Base-by-base conservation (phyloP, 1,139 yeast species). In the Magnusiomyces magnusii region DNA sequence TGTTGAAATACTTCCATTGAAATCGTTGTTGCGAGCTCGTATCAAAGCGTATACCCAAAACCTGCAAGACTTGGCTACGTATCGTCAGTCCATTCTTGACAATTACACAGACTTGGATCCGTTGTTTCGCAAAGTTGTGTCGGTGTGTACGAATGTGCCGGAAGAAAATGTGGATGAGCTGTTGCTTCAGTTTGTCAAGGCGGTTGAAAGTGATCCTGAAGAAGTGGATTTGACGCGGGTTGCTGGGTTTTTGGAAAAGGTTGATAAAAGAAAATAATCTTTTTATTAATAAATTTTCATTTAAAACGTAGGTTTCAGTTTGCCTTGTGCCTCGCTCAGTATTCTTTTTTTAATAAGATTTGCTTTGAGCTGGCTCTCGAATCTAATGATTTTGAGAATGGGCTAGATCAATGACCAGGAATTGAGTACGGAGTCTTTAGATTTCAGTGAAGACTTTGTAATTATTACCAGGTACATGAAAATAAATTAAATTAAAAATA, bases 71-170 rank as follows among this genome's bases (percentile, higher is more conserved):
- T 3, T 44, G 27, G 27, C 9, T 2, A 2, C 27, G 15, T 44
- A 44, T 17, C 24, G 27, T 5, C 24, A 44, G 27, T 44, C 49
- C 49, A 44, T 44, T 23, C n/a, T 44, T 5, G 49, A 44, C 10
- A 44, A 44, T 27, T 44, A 44, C 7, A 78, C 82, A 47, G 86
- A 81, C 63, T 77, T 92, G 60, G 96, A 95, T 62, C 79, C 84
- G 42, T 92, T 92, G 71, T 93, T 91, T 75, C 84, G 95, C 68
- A 81, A 88, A 67, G 97, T 93, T 25, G 93, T 93, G 47, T 85
- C 97, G 52, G 78, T 90, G 59, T 92, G 98, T 75, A 87, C 97
- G 2, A 93, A 95, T 24, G 95, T 91, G 28, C 89, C 84, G 53
- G 86, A 82, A 58, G 78, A 75, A 25, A 86, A 86, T 65, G 96